Conservation (phyloP, 306 rosid genomes). For the Begonia loranthoides region DNA sequence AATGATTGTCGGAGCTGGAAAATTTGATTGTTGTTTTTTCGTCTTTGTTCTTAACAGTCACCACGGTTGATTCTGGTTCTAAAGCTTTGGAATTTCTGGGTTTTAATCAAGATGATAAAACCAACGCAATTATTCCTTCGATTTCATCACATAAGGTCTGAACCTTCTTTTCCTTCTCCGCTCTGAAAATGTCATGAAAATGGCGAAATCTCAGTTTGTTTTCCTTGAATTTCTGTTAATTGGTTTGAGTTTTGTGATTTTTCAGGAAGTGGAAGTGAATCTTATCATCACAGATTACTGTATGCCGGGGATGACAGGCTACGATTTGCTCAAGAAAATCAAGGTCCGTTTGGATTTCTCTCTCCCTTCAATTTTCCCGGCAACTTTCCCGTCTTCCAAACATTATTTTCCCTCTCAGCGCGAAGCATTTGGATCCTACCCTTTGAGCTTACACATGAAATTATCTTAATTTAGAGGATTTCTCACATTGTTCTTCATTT, state of each 20-base stretch:
- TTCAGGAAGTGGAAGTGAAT: constrained; percentile 72
- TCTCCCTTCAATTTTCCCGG: constrained; percentile 8
- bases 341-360: constrained; percentile 37
- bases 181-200: too few relatives aligned
- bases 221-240: constrained; percentile 15
- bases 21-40: not conserved
- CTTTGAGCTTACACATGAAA: too few relatives aligned
- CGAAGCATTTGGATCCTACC: too few relatives aligned
- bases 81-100: constrained; percentile 90
- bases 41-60: constrained; percentile 38
- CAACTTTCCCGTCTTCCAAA: constrained; percentile 9
- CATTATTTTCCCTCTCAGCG: too few relatives aligned
- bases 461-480: too few relatives aligned
- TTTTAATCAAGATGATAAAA: constrained; percentile 30
- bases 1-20: not conserved
- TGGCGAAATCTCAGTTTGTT: not conserved
- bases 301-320: constrained; percentile 99
- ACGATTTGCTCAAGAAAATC: constrained; percentile 82
- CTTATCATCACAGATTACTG: constrained; percentile 87
- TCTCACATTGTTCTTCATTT: not conserved
- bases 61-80: constrained; percentile 89
- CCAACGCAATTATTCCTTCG: constrained; percentile 25
- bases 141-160: constrained; percentile 23
- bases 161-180: not conserved
- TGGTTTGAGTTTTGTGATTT: not conserved